These are phyloP conservation scores for Lasiodiplodia citricola DNA, from an alignment of 2,329 filamentous ascomycete genomes.

Conservation along the genomic window DNA sequence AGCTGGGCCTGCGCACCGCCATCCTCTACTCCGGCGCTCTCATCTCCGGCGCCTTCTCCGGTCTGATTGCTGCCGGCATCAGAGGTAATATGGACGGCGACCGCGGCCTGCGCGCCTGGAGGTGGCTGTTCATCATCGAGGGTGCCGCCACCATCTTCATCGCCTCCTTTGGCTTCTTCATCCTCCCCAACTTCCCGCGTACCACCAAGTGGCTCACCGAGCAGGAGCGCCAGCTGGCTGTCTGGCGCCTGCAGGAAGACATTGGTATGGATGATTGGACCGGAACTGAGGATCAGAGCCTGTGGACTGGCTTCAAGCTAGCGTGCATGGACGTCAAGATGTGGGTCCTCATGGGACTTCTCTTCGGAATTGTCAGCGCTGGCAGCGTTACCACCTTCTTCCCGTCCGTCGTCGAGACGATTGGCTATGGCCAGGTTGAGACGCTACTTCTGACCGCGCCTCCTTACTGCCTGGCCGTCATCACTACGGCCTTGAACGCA, in stretches of 20 bases:
- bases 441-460: constrained; percentile 59
- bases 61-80: constrained; percentile 65
- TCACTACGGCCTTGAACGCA: constrained; percentile 68
- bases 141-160: constrained; percentile 52
- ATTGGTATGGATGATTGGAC: constrained; percentile 49
- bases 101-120: constrained; percentile 64
- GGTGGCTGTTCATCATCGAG: constrained; percentile 34
- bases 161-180: constrained; percentile 61
- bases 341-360: constrained; percentile 46
- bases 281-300: constrained; percentile 41
- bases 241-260: constrained; percentile 45
- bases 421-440: constrained; percentile 52
- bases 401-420: constrained; percentile 50
- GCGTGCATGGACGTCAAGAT: constrained; percentile 48
- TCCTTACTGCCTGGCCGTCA: constrained; percentile 61
- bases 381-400: constrained; percentile 53
- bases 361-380: constrained; percentile 48
- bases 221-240: constrained; percentile 45
- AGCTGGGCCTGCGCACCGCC: constrained; percentile 69
- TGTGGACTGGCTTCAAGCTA: constrained; percentile 48
- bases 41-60: constrained; percentile 74
- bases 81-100: constrained; percentile 66
- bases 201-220: constrained; percentile 48
- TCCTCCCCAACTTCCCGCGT: constrained; percentile 71
- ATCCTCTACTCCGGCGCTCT: constrained; percentile 71